Evolutionary conservation across 257 asterid genomes (phyloP).

Genomic region (Petrea volubilis): DNA sequence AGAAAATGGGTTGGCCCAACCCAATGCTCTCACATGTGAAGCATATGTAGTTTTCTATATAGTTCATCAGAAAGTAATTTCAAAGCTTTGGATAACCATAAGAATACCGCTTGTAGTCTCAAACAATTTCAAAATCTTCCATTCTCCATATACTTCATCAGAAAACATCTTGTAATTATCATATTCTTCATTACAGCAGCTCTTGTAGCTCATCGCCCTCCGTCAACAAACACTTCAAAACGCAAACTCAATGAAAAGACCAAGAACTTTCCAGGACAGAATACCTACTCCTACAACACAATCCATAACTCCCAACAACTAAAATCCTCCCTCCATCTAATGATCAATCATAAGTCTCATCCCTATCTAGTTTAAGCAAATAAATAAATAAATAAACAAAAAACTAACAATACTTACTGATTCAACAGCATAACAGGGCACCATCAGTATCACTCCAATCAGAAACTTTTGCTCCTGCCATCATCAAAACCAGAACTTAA

Average conservation of each 20-base stretch:
- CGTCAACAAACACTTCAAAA: background rate
- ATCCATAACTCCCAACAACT: background rate
- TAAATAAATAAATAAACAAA: background rate
- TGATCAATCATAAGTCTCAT: slow-evolving; percentile 16
- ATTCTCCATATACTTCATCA: background rate
- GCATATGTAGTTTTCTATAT: background rate
- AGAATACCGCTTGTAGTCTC: background rate
- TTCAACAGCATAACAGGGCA: slow-evolving; percentile 89
- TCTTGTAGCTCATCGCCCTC: background rate
- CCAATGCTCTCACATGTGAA: background rate
- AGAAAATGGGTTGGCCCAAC: background rate
- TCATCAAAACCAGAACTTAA: slow-evolving; percentile 10
- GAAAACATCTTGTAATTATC: background rate
- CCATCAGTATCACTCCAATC: slow-evolving; percentile 93
- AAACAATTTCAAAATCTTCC: background rate
- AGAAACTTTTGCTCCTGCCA: slow-evolving; percentile 91
- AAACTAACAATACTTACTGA: slow-evolving; percentile 53
- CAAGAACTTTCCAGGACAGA: background rate
- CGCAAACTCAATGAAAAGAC: background rate
- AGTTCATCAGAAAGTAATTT: background rate
- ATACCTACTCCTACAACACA: background rate
- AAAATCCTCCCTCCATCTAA: slow-evolving; percentile 7
- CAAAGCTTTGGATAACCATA: background rate
- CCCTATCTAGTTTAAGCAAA: slow-evolving; percentile 17
- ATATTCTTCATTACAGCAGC: background rate